Evolutionary conservation across 257 asterid genomes (phyloP), one percentile per base, ranked within the genome.

Genomic region (Phtheirospermum japonicum): DNA sequence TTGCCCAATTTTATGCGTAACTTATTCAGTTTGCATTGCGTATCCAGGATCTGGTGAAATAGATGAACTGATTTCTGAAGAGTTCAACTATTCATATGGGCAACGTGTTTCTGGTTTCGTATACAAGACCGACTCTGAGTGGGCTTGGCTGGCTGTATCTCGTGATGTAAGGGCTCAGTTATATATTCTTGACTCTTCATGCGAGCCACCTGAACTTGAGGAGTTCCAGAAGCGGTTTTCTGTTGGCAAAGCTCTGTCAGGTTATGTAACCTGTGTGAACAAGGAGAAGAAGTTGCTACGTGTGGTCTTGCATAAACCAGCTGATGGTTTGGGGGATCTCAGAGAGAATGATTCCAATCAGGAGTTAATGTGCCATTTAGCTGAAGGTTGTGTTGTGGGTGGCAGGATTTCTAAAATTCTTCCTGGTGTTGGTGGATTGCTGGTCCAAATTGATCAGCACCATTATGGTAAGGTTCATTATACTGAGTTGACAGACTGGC

Each of bases 381-480:
- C 51, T 59, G 85, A 83, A 77, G 96, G 92, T 42, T 65, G 72
- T 69, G 31, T 69, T 65, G 83, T 87, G 68, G 96, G 94, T 76
- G 99, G 99, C 65, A 80, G 90, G 76, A 76, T 93, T 65, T 93
- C 92, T 56, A 87, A 81, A 72, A 77, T 89, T 71, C 83, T 93
- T 75, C 88, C 96, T 9, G 97, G 95, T 63, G 86, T 85, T 69
- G 88, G 96, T 67, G 97, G 97, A 36, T 59, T 89, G 76, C 72
- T 80, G 65, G 88, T 89, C 78, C 96, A 87, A 78, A 69, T 93
- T 66, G 88, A 82, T 69, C 83, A 62, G 43, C 80, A 74, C 75
- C 83, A 76, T 30, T 83, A 80, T 63, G 99, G 99, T 31, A 93
- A 82, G 76, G 99, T 89, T 75, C 97, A 93, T 81, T 93, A 74